A percentile compares a stretch with the other conserved stretches of the same genome.
These are phyloP conservation scores for Alnus glutinosa DNA, from an alignment of 306 rosid genomes.

Conservation along the genomic window DNA sequence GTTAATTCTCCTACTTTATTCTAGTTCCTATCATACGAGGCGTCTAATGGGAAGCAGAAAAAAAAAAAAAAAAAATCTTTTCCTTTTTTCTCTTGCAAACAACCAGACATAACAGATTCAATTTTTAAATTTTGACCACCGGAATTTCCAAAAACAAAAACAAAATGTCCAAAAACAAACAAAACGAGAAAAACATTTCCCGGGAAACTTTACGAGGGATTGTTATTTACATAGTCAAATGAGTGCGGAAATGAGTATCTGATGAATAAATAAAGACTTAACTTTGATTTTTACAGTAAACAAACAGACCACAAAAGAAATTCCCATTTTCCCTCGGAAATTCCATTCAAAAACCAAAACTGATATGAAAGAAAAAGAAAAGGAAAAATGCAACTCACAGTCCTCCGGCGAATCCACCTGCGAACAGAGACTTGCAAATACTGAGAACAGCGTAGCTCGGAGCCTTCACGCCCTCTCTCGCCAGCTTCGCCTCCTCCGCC, in stretches of 20 bases:
- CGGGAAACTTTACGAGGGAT: too few relatives aligned
- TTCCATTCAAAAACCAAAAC: not conserved
- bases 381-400: constrained; percentile 73
- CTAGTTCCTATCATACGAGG: not conserved
- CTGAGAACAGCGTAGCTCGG: constrained; percentile 57
- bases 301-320: not conserved
- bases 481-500: constrained; percentile 94
- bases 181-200: not conserved
- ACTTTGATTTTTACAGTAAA: not conserved
- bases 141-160: too few relatives aligned
- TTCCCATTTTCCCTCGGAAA: not conserved
- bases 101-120: not conserved
- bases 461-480: constrained; percentile 83
- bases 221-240: not conserved
- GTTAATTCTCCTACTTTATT: not conserved
- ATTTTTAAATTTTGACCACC: not conserved
- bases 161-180: not conserved
- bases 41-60: not conserved
- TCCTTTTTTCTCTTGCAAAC: not conserved
- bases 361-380: not conserved
- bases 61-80: too few relatives aligned
- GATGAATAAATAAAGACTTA: not conserved
- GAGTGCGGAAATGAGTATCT: not conserved
- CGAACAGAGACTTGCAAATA: constrained; percentile 88
- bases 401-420: constrained; percentile 99